Base-by-base conservation (phyloP, 192 early-diverging fungal species). In the Coemansia reversa region DNA sequence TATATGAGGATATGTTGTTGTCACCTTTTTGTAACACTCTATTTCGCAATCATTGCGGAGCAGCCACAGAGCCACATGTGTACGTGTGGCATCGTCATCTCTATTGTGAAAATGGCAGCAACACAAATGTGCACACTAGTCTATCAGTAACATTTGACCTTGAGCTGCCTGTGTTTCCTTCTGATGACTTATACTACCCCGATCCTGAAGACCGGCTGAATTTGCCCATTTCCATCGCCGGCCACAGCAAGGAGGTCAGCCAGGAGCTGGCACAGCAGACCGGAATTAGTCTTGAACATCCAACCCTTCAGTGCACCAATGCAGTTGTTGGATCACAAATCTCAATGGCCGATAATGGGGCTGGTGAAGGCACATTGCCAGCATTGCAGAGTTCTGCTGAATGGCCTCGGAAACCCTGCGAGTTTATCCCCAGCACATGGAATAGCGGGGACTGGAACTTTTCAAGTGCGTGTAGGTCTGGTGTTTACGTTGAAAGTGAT, bases 51-150 rank as follows among this genome's bases (percentile, higher is more conserved):
- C 19, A 20, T 11, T 29, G 55, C 18, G 27, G 39, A 23, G 24
- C 23, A 3, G 42, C 48, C 20, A 14, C 0, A 3, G 30, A 51
- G 39, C 64, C 64, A 16, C 53, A 54, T 35, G 29, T 39, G 49
- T 77, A 77, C 55, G 45, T 77, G 20, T 77, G 75, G 75, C 75
- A 77, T 30, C 35, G 51, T 8, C 48, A 62, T 20, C 19, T 73
- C 32, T 3, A 19, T 19, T n/a, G 27, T 32, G 9, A 19, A 16
- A 32, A 55, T 23, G 25, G 24, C 11, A 50, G 19, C 4, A 25
- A 8, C 1, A 5, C 39, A 28, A 16, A 28, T 20, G 19, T 19
- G 22, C 19, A 22, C 23, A 3, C 14, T 14, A 12, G 9, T 19
- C 48, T 60, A 14, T 3, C 58, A 9, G 54, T 3, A 14, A 12